phyloP scores from a whole-genome alignment of 371 early-diverging fungal species.

The Smittium culicis region DNA sequence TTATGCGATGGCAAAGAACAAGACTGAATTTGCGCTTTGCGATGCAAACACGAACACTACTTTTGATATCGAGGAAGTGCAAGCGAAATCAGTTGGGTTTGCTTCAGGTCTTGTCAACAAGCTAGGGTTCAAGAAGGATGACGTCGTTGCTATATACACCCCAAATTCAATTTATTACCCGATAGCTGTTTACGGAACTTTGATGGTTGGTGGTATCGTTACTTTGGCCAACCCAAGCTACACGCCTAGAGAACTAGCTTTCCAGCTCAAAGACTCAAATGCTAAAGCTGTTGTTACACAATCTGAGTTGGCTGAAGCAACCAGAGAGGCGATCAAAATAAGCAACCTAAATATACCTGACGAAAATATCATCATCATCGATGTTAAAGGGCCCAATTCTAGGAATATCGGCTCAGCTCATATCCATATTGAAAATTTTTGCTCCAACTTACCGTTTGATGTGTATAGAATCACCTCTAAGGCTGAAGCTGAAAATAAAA shows the following conservation, averaged over 20 bases:
- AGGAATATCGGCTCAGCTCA: neutral
- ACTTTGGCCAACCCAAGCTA: slow-evolving; percentile 60
- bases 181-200: slow-evolving; percentile 31
- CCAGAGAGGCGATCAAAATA: slow-evolving; percentile 21
- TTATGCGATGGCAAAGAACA: neutral
- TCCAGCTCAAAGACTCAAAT: slow-evolving; percentile 25
- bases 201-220: slow-evolving; percentile 43
- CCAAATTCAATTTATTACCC: slow-evolving; percentile 57
- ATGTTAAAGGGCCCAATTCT: neutral
- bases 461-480: neutral
- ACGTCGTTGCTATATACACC: slow-evolving; percentile 50
- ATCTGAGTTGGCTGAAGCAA: slow-evolving; percentile 3
- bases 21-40: neutral
- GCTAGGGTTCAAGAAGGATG: slow-evolving; percentile 43
- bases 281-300: slow-evolving; percentile 21
- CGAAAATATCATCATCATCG: neutral
- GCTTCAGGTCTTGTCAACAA: slow-evolving; percentile 52
- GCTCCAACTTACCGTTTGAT: too few relatives aligned
- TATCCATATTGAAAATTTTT: slow-evolving; percentile 1
- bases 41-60: slow-evolving; percentile 13
- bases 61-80: slow-evolving; percentile 45
- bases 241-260: slow-evolving; percentile 50
- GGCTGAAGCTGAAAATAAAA: slow-evolving; percentile 12
- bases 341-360: neutral
- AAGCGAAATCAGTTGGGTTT: slow-evolving; percentile 37